Evolutionary conservation across 306 rosid species (phyloP), one percentile per base, ranked within the genome.

Genomic region (Albizia julibrissin): DNA sequence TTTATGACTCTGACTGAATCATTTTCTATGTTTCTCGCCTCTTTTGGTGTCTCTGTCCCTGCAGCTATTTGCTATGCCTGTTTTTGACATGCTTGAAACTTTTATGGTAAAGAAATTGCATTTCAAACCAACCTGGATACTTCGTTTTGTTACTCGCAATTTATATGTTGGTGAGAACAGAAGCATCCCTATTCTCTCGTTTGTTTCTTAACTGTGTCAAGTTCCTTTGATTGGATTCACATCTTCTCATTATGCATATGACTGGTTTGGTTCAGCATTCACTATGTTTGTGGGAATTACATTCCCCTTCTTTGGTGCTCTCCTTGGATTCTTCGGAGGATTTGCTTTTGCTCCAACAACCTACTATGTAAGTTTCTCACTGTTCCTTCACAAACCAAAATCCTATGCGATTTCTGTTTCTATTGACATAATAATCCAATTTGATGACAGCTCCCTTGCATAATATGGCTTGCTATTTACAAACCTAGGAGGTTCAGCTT

Each of bases 11-110:
- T 40, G 34, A 52, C 10, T 49, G 5, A 22, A 39, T 40, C 21
- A 29, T 42, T 15, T 52, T 12, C 62, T 68, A 1, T 18, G 37
- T 50, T 29, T 31, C 61, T 19, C 21, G 29, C 8, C 56, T 83
- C 34, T 18, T 10, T 54, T 68, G 46, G 6, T 78, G 65, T 21
- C 29, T 78, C 1, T 68, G 24, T 26, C 29, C 74, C 1, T 68
- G 24, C 40, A 92, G 97, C 75, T 94, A 5, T 91, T 82, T 82
- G 98, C 98, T 37, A 94, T 94, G 94, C 95, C 97, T 0, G 98
- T 91, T 39, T 92, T 94, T 80, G 93, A 91, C 92, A 92, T 94
- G 97, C 86, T 92, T 1, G 96, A 94, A 66, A 89, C 94, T 0
- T 11, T 92, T 3, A 5, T 92, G 81, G 89, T 94, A 2, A 94